Base-by-base conservation (phyloP, 2,329 filamentous ascomycete genomes). In the Colletotrichum caudatum region DNA sequence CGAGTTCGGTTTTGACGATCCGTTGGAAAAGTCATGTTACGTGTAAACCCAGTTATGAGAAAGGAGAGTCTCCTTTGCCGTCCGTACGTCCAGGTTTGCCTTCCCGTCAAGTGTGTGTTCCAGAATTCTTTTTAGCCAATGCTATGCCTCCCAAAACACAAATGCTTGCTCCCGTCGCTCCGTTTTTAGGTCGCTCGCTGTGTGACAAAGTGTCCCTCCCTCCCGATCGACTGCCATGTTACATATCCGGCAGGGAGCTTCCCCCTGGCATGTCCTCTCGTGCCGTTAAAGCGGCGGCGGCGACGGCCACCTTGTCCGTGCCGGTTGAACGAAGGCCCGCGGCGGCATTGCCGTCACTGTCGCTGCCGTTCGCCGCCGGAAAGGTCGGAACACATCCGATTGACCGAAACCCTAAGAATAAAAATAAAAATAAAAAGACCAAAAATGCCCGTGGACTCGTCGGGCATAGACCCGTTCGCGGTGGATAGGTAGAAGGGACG, bases 301-400 rank as follows among this genome's bases (percentile, higher is more conserved):
- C 46, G 46, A 48, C 4, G 23, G 66, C 51, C 51, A 37, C 16
- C 29, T 57, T 51, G 59, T 26, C 44, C 44, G 33, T 20, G 26
- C 23, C 33, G 59, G 12, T 54, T 57, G 56, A 39, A 35, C 53
- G 39, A 9, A 12, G 51, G 20, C 48, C 29, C 18, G 7, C 6
- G 37, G 46, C 51, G 46, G 46, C 57, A 35, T 41, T 26, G 51
- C 18, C 18, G 44, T n/a, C 2, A n/a, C 20, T 44, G 44, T 5
- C 20, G 20, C 20, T 20, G 44, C 3, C 44, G 20, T 4, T 4
- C 44, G 44, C 1, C 20, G 29, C 57, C 46, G 44, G 68, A 58
- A 39, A 33, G 57, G 23, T 16, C 64, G 64, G 64, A 50, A 50
- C 26, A 41, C 41, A 62, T 58, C 64, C 68, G 68, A 67, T 62